phyloP scores from a whole-genome alignment of 2,329 filamentous ascomycete species.

The Hypomyces perniciosus region DNA sequence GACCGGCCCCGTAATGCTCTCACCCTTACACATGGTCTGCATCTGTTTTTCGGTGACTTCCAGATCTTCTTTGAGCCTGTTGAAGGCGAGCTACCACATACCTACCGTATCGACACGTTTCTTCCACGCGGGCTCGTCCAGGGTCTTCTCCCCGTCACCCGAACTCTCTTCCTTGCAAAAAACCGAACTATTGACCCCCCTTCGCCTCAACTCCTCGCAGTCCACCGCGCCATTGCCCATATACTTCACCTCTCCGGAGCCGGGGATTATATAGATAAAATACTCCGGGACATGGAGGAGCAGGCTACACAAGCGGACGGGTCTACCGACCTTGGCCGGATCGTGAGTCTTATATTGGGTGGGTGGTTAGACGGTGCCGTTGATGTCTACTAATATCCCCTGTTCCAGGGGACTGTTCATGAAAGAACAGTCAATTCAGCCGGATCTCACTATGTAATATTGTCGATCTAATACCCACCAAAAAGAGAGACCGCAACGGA shows the following conservation, averaged over 20 bases:
- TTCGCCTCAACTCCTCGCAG: constrained; percentile 25
- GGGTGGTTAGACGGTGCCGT: not conserved
- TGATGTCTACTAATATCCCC: no score
- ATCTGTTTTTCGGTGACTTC: constrained; percentile 18
- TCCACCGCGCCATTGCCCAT: constrained; percentile 25
- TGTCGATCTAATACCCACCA: no score
- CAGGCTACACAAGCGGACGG: not conserved
- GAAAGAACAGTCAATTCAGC: no score
- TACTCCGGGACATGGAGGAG: not conserved
- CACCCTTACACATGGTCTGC: constrained; percentile 15
- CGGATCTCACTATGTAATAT: no score
- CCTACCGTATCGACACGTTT: constrained; percentile 18
- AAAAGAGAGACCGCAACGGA: no score
- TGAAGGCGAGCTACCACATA: constrained; percentile 22
- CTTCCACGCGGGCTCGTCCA: not conserved
- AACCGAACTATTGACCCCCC: constrained; percentile 26
- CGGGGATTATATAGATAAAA: constrained; percentile 24
- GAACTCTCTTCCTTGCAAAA: constrained; percentile 22
- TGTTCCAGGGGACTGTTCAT: no score
- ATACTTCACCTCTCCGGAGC: constrained; percentile 27
- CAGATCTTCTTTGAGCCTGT: constrained; percentile 15
- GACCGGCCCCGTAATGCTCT: constrained; percentile 35
- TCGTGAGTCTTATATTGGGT: not conserved
- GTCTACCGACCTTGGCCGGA: not conserved
- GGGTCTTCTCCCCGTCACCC: constrained; percentile 21